A percentile compares a stretch with the other conserved stretches of the same genome.
Conservation (phyloP, 1,139 yeast species). For the Taphrina communis region DNA sequence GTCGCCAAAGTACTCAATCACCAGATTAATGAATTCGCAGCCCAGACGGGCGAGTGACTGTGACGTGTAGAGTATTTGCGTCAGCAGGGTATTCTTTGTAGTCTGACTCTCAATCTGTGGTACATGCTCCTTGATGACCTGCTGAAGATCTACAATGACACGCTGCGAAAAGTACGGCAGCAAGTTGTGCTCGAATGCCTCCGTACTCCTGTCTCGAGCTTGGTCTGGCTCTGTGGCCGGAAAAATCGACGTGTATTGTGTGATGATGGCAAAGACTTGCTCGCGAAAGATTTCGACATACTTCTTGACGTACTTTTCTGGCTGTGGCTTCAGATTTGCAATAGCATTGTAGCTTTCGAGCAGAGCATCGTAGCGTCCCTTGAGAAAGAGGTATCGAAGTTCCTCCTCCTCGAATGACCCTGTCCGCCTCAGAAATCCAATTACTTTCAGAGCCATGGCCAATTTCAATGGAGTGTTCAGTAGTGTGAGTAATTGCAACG, state of each 20-base stretch:
- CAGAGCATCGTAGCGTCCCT: constrained; percentile 52
- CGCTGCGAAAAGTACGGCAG: constrained; percentile 57
- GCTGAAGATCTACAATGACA: constrained; percentile 52
- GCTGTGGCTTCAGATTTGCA: constrained; percentile 58
- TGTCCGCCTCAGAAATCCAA: constrained; percentile 71
- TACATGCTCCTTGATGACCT: constrained; percentile 52
- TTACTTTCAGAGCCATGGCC: constrained; percentile 74
- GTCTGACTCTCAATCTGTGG: constrained; percentile 55
- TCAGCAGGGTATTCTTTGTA: constrained; percentile 65
- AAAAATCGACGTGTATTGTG: constrained; percentile 70
- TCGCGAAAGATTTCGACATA: constrained; percentile 84
- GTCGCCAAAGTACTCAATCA: constrained; percentile 45
- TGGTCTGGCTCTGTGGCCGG: constrained; percentile 48
- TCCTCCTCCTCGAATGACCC: constrained; percentile 48
- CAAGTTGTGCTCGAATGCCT: constrained; percentile 50
- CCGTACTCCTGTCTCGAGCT: constrained; percentile 39
- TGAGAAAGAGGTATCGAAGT: constrained; percentile 52
- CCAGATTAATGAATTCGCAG: constrained; percentile 63
- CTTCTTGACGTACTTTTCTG: constrained; percentile 74
- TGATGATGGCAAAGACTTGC: constrained; percentile 72
- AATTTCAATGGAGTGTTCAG: constrained; percentile 79
- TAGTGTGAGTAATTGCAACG: constrained; percentile 64
- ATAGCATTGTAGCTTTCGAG: constrained; percentile 60
- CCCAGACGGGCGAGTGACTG: constrained; percentile 74
- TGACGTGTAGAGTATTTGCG: constrained; percentile 78